Percentiles rank a stretch among this genome's conserved stretches.
These are phyloP conservation scores for Sporobolomyces phaffii DNA, from an alignment of 768 basidiomycete genomes.

Conservation along the genomic window DNA sequence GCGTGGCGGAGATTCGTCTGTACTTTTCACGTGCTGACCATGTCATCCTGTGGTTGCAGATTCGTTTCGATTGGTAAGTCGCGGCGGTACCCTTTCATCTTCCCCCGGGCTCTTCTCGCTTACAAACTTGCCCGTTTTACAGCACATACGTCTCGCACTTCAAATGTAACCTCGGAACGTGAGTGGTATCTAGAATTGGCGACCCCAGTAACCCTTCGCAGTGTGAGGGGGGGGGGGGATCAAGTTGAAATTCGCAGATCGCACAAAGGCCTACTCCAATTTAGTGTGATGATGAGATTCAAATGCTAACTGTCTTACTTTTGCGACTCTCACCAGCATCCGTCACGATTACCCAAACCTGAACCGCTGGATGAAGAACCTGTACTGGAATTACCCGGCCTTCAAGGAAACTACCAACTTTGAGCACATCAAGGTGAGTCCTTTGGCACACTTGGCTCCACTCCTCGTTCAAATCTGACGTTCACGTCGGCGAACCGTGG, in stretches of 20 bases:
- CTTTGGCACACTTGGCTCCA: constrained; percentile 51
- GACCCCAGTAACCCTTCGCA: no score
- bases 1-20: background rate
- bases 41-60: constrained; percentile 48
- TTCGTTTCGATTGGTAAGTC: constrained; percentile 71
- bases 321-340: constrained; percentile 48
- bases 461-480: background rate
- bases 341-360: constrained; percentile 81
- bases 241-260: no score
- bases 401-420: constrained; percentile 86
- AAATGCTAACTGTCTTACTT: no score
- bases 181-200: background rate
- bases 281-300: no score
- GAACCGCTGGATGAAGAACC: constrained; percentile 56
- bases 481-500: no score
- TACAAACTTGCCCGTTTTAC: background rate
- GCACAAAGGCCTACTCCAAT: no score
- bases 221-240: no score
- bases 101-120: background rate
- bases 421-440: constrained; percentile 76
- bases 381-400: constrained; percentile 85
- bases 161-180: constrained; percentile 78
- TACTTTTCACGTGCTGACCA: background rate
- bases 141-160: constrained; percentile 80
- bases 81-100: background rate